Percentiles rank a stretch among this genome's conserved stretches.
Evolutionary conservation across 257 asterid genomes (phyloP).

Genomic region (Coffea canephora): DNA sequence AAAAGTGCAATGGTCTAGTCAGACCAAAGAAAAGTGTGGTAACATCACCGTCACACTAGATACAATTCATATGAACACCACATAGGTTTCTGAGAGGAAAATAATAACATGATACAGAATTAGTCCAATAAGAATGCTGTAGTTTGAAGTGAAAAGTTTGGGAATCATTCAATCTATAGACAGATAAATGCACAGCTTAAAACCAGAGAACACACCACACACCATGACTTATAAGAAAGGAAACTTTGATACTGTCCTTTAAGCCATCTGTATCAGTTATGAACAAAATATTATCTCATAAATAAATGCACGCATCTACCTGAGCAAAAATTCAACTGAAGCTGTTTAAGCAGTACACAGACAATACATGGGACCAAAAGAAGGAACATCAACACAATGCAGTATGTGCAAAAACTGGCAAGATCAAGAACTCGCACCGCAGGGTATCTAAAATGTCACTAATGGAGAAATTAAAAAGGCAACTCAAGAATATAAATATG

Average conservation of each 20-base stretch:
- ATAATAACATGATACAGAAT: not conserved
- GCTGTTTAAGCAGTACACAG: not conserved
- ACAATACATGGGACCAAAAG: not conserved
- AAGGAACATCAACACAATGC: not conserved
- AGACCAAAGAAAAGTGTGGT: not conserved
- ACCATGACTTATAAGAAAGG: not conserved
- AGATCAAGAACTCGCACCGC: not conserved
- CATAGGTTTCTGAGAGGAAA: not conserved
- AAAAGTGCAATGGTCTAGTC: not conserved
- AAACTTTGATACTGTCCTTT: not conserved
- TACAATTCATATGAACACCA: not conserved
- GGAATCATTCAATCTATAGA: not conserved
- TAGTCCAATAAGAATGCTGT: not conserved
- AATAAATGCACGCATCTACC: not conserved
- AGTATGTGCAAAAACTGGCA: not conserved
- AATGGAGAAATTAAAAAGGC: not conserved
- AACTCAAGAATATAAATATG: not conserved
- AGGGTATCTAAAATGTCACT: not conserved
- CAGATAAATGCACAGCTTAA: not conserved
- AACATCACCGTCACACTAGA: not conserved
- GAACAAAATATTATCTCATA: not conserved
- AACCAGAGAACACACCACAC: not conserved
- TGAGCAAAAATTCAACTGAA: not conserved
- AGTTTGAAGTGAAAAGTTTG: not conserved
- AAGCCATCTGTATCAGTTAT: not conserved